Base-by-base conservation (phyloP, 306 rosid species). In the Begonia masoniana region DNA sequence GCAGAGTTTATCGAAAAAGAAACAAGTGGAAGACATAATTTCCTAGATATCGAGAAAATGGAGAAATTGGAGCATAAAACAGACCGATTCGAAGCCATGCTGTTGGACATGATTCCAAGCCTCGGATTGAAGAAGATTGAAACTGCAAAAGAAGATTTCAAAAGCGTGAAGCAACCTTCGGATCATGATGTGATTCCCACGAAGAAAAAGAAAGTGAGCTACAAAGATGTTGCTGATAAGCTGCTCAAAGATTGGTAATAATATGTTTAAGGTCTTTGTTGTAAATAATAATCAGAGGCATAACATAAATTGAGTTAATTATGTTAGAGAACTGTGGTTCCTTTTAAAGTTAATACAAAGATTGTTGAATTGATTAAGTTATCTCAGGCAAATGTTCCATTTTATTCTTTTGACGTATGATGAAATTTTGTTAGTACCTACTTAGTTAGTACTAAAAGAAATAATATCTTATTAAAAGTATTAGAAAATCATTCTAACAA, bases 71-170 rank as follows among this genome's bases (percentile, higher is more conserved):
- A 76, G 59, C 55, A 62, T 12, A 60, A 57, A 61, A 55, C 41
- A 15, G 92, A 83, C 79, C 96, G 94, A 2, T 67, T 89, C 64
- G 77, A 85, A 52, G 89, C 97, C 1, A 85, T 91, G 95, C 56
- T 85, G 67, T 72, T 91, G 62, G 80, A 74, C 73, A 71, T 83
- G 87, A 80, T 85, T 81, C 96, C 97, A 36, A 68, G 76, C 69
- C 88, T 85, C 47, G 76, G 73, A 45, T 56, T 39, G 55, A 65
- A 60, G 68, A 74, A 71, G 63, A 67, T 31, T 43, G 74, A 67
- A 50, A 55, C 72, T 31, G 45, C 7, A 15, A 14, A 17, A 26
- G 35, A 26, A 26, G 35, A 26, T 26, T 26, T 26, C 24, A 17
- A 61, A 19, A 41, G 53, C 49, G 78, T 71, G 54, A 75, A 76